Percentiles rank a stretch among this genome's conserved stretches.
Evolutionary conservation across 2,329 filamentous ascomycete genomes (phyloP).

Genomic region (Fusarium camptoceras): DNA sequence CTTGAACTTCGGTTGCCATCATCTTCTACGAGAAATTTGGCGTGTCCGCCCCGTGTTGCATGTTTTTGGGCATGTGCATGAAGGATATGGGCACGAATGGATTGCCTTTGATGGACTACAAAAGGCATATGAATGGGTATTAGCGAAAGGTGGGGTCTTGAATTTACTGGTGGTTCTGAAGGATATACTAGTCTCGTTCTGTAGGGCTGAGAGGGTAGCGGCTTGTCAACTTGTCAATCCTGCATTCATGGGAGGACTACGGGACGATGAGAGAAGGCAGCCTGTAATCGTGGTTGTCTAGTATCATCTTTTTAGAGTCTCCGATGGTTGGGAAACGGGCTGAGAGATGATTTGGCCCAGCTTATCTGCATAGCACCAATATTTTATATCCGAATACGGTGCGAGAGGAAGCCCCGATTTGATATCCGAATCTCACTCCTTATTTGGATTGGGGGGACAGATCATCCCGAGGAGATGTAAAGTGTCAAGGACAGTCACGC

Average conservation of each 20-base stretch:
- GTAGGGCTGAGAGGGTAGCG: constrained; percentile 2
- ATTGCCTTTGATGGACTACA: constrained; percentile 48
- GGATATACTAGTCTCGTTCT: constrained; percentile 3
- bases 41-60: constrained; percentile 68
- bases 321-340: neutral
- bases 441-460: neutral
- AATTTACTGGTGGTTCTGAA: constrained; percentile 12
- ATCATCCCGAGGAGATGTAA: constrained; percentile 27
- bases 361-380: neutral
- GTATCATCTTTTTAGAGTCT: neutral
- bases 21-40: constrained; percentile 60
- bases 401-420: neutral
- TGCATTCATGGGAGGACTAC: constrained; percentile 16
- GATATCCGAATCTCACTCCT: neutral
- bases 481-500: neutral
- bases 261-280: constrained; percentile 10
- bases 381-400: constrained; percentile 13
- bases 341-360: neutral
- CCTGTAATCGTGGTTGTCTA: constrained; percentile 5
- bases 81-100: constrained; percentile 56
- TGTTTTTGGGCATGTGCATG: constrained; percentile 76
- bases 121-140: constrained; percentile 34
- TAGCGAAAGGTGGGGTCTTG: neutral
- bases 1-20: constrained; percentile 48
- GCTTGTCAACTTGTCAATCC: constrained; percentile 22